A percentile compares a stretch with the other conserved stretches of the same genome.
Conservation (phyloP, 495 filamentous ascomycete genomes). For the Cairneyella variabilis region DNA sequence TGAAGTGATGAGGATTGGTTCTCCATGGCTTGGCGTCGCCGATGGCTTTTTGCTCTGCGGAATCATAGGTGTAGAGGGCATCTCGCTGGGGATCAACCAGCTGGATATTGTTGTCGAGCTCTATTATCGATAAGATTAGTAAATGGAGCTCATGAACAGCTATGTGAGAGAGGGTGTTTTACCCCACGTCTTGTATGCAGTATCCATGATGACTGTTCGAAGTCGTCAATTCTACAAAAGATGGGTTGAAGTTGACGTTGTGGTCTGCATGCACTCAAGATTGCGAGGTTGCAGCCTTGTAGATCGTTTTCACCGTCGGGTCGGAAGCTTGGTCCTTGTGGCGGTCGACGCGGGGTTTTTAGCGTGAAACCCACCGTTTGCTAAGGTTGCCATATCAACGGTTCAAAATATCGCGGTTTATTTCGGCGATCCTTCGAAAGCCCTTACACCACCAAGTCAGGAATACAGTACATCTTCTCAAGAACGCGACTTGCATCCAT, state of each 20-base stretch:
- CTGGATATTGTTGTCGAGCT: slow-evolving; percentile 82
- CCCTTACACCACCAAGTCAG: not conserved
- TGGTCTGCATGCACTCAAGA: not conserved
- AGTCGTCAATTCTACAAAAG: not conserved
- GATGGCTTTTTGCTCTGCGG: slow-evolving; percentile 57
- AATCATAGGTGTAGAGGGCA: slow-evolving; percentile 82
- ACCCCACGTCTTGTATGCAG: slow-evolving; percentile 28
- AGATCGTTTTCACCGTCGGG: not conserved
- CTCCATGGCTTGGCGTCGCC: slow-evolving; percentile 69
- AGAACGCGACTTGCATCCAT: slow-evolving; percentile 16
- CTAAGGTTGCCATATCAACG: too few relatives aligned
- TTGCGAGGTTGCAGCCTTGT: slow-evolving; percentile 1
- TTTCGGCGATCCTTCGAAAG: not conserved
- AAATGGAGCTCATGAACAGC: too few relatives aligned
- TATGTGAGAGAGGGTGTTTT: not conserved
- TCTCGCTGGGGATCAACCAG: slow-evolving; percentile 84
- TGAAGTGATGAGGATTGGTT: slow-evolving; percentile 85
- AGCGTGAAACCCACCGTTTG: too few relatives aligned
- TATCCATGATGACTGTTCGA: slow-evolving; percentile 19
- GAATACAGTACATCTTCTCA: not conserved
- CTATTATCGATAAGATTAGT: slow-evolving; percentile 48
- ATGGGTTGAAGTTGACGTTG: not conserved
- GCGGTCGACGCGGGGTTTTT: too few relatives aligned
- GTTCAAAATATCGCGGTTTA: not conserved
- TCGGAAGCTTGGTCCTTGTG: not conserved